These are phyloP conservation scores for Teunomyces aglyptinius DNA, from an alignment of 805 yeast species.

Conservation along the genomic window DNA sequence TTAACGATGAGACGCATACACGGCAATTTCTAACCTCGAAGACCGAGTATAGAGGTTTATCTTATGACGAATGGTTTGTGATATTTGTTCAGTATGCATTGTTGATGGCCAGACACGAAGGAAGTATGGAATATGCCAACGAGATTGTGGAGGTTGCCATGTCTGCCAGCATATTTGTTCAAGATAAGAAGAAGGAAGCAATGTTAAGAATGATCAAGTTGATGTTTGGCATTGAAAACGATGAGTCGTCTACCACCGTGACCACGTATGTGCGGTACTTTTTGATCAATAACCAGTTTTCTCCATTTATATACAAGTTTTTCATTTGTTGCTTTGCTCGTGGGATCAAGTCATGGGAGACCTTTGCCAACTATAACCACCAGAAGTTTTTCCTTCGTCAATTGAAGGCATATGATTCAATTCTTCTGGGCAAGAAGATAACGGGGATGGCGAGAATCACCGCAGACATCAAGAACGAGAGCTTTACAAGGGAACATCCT, in stretches of 20 bases:
- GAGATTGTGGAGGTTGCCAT: slow-evolving; percentile 68
- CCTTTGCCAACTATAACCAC: slow-evolving; percentile 73
- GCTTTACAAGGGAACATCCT: slow-evolving; percentile 48
- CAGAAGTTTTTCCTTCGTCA: slow-evolving; percentile 90
- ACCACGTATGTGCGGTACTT: slow-evolving; percentile 60
- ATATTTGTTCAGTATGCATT: slow-evolving; percentile 78
- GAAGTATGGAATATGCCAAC: slow-evolving; percentile 54
- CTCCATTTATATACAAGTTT: slow-evolving; percentile 61
- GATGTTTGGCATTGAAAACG: slow-evolving; percentile 48
- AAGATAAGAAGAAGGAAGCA: slow-evolving; percentile 57
- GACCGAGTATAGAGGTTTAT: slow-evolving; percentile 68
- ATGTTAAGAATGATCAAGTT: slow-evolving; percentile 64
- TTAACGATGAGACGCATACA: slow-evolving; percentile 24
- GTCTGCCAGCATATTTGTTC: slow-evolving; percentile 74
- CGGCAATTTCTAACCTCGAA: slow-evolving; percentile 46
- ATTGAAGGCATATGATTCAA: slow-evolving; percentile 81
- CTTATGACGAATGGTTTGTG: slow-evolving; percentile 80
- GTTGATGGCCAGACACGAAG: slow-evolving; percentile 59
- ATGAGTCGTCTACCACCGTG: slow-evolving; percentile 51
- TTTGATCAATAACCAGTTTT: slow-evolving; percentile 70
- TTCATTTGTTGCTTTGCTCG: slow-evolving; percentile 67
- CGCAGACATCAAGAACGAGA: slow-evolving; percentile 45
- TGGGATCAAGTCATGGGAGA: slow-evolving; percentile 56
- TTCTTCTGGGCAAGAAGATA: slow-evolving; percentile 50
- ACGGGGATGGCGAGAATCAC: slow-evolving; percentile 78